A percentile compares a stretch with the other conserved stretches of the same genome.
phyloP scores from a whole-genome alignment of 495 filamentous ascomycete species.

The Penicillium paxilli region DNA sequence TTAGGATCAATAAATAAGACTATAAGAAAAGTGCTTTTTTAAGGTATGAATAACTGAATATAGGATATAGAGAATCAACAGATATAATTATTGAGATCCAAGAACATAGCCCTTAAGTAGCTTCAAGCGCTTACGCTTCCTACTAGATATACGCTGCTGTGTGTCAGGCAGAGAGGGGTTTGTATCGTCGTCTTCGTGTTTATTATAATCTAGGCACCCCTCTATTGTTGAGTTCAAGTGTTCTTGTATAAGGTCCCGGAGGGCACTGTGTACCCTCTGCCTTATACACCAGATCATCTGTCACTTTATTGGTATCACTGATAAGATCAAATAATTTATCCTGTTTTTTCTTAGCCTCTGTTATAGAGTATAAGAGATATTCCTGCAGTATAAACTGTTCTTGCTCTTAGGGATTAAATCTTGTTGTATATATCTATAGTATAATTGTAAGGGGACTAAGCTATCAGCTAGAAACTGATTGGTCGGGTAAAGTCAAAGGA shows the following conservation, averaged over 20 bases:
- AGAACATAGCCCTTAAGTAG: slow-evolving; percentile 9
- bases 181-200: neutral
- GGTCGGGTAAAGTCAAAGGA: neutral
- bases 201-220: no score
- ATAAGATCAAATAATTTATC: no score
- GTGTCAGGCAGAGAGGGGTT: slow-evolving; percentile 4
- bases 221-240: no score
- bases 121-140: slow-evolving; percentile 6
- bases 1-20: slow-evolving; percentile 1
- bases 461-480: neutral
- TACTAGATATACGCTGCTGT: slow-evolving; percentile 7
- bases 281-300: no score
- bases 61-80: slow-evolving; percentile 5
- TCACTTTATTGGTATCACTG: no score
- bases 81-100: slow-evolving; percentile 6
- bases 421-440: no score
- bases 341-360: no score
- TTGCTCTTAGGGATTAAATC: no score
- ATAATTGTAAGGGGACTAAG: neutral
- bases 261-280: no score
- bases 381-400: no score
- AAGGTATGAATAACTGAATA: neutral
- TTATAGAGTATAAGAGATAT: no score
- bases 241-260: no score
- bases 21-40: neutral